Evolutionary conservation across 129 eudicot species (phyloP), one percentile per base, ranked within the genome.

Genomic region (Escallonia rubra): DNA sequence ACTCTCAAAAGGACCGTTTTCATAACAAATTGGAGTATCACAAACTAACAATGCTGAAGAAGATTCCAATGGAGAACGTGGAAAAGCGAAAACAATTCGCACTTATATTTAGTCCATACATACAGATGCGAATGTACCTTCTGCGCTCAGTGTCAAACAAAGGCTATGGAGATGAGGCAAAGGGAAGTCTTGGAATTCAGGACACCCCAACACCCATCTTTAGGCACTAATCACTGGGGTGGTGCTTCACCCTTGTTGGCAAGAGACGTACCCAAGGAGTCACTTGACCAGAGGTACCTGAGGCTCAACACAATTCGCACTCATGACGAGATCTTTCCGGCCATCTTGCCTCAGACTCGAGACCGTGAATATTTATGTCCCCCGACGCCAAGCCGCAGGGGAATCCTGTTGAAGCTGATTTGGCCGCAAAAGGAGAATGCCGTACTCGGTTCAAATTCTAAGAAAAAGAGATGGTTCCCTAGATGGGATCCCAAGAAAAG

Each of bases 151-250:
- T 3, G n/a, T 6, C 11, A 7, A 6, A 3, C 4, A 43, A 54
- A 16, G 34, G 1, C 43, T 13, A 45, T 23, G 43, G 64, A 66
- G 44, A 86, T 75, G 83, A 76, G 66, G 86, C 78, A 79, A 72
- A 75, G 82, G 34, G 87, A 80, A 49, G 4, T 81, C 48, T 48
- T 78, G 67, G 90, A 89, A 43, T 89, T 89, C 71, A 81, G 96
- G 59, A 89, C 94, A 59, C 96, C 96, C 41, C 94, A 89, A 69
- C 96, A 86, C 61, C 96, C 96, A 51, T 83, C 88, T 41, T 69
- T 72, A 43, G 94, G 94, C 47, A 83, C 83, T 3, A 87, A 87
- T 57, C 74, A 84, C 54, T 84, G 95, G 95, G 95, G 95, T 43
- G 96, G 92, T 63, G 89, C 90, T 4, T 89, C 96, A 54, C 95